Evolutionary conservation across 257 asterid genomes (phyloP).

Genomic region (Penstemon eatonii): DNA sequence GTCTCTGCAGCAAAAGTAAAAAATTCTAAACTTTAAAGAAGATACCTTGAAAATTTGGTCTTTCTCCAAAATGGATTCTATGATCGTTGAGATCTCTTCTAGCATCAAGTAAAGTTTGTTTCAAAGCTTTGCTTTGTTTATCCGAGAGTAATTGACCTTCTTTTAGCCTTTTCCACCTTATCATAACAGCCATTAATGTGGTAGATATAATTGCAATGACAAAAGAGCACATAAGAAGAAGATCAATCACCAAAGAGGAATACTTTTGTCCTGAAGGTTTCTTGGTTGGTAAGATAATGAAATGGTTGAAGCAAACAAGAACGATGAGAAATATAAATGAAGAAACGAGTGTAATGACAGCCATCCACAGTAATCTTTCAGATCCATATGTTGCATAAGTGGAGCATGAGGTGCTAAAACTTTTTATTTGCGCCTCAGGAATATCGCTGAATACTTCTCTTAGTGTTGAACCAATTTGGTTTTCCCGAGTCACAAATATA

Average conservation of each 20-base stretch:
- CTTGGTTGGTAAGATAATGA: constrained; percentile 39
- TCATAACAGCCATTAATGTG: constrained; percentile 37
- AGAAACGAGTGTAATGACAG: constrained; percentile 42
- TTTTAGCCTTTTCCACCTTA: constrained; percentile 52
- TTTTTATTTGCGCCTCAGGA: constrained; percentile 35
- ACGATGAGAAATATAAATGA: constrained; percentile 49
- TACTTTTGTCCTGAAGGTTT: constrained; percentile 40
- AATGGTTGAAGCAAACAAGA: constrained; percentile 50
- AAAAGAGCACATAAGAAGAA: constrained; percentile 56
- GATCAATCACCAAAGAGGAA: constrained; percentile 56
- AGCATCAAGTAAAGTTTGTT: constrained; percentile 34
- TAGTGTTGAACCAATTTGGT: constrained; percentile 40
- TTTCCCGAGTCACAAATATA: constrained; percentile 66
- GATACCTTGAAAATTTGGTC: constrained; percentile 81
- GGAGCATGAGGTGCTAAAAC: constrained; percentile 36
- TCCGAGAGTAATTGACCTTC: constrained; percentile 39
- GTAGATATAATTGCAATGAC: constrained; percentile 44
- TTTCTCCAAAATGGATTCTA: constrained; percentile 66
- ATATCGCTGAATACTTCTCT: constrained; percentile 42
- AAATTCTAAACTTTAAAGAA: neutral
- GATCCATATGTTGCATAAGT: constrained; percentile 47
- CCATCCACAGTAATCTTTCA: constrained; percentile 45
- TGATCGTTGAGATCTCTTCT: constrained; percentile 46
- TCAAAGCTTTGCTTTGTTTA: constrained; percentile 33
- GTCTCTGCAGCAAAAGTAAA: constrained; percentile 3